These are phyloP conservation scores for Fusarium anthophilum DNA, from an alignment of 2,329 filamentous ascomycete genomes.

Conservation along the genomic window DNA sequence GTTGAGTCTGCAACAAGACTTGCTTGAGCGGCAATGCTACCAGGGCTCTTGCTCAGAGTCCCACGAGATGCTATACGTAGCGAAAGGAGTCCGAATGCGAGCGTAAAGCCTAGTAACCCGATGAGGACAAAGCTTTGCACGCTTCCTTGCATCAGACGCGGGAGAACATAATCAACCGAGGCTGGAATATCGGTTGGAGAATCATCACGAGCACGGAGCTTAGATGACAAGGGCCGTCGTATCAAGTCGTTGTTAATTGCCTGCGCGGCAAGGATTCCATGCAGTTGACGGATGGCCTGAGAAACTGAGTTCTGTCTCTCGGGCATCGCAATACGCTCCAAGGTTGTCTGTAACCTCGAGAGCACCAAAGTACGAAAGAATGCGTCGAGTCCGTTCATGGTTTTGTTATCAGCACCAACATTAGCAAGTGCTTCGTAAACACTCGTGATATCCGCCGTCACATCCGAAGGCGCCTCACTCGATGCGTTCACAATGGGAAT, in stretches of 20 bases:
- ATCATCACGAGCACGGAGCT: constrained; percentile 15
- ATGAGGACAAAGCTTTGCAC: constrained; percentile 38
- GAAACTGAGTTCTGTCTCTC: constrained; percentile 38
- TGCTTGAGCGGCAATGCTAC: constrained; percentile 44
- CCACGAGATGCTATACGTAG: constrained; percentile 37
- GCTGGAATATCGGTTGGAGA: constrained; percentile 20
- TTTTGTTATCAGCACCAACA: constrained; percentile 25
- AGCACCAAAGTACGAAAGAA: constrained; percentile 43
- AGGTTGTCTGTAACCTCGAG: constrained; percentile 35
- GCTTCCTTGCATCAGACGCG: constrained; percentile 35
- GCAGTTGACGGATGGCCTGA: constrained; percentile 35
- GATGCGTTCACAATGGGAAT: constrained; percentile 34
- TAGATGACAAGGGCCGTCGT: constrained; percentile 12
- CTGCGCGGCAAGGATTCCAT: constrained; percentile 42
- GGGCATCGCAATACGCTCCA: constrained; percentile 33
- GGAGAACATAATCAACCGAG: constrained; percentile 34
- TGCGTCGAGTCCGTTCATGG: constrained; percentile 35
- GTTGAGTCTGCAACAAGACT: constrained; percentile 44
- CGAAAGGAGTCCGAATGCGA: constrained; percentile 36
- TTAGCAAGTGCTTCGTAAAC: constrained; percentile 31
- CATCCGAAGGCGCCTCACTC: constrained; percentile 18
- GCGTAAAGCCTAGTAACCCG: constrained; percentile 29
- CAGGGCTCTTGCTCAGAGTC: constrained; percentile 39
- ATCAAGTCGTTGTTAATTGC: constrained; percentile 35
- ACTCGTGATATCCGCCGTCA: constrained; percentile 27